Percentiles rank a stretch among this genome's conserved stretches.
Evolutionary conservation across 768 basidiomycete species (phyloP).

Genomic region (Collybia mongolica): DNA sequence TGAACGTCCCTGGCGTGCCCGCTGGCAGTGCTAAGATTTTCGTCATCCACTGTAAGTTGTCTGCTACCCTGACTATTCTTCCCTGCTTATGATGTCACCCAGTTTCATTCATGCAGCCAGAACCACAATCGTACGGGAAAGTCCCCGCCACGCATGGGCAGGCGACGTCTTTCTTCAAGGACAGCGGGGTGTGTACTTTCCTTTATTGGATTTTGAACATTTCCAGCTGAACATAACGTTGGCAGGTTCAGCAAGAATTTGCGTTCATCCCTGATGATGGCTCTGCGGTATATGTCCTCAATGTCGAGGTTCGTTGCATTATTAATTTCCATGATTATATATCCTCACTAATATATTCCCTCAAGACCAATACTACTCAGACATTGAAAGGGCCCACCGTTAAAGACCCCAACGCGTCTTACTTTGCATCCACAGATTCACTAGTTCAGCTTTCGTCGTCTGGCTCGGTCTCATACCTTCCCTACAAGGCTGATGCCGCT

Average conservation of each 20-base stretch:
- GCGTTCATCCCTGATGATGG: constrained; percentile 77
- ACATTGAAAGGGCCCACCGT: constrained; percentile 55
- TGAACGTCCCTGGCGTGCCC: constrained; percentile 64
- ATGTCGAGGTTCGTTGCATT: constrained; percentile 50
- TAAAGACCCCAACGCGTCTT: constrained; percentile 59
- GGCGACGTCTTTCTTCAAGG: constrained; percentile 68
- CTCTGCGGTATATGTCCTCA: constrained; percentile 68
- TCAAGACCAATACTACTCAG: constrained; percentile 63
- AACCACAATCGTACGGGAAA: constrained; percentile 58
- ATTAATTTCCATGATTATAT: neutral
- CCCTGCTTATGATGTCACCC: neutral
- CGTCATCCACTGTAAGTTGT: constrained; percentile 78
- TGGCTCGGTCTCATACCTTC: constrained; percentile 60
- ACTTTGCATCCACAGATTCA: constrained; percentile 59
- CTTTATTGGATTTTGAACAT: neutral
- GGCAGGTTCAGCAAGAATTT: constrained; percentile 67
- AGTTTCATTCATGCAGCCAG: constrained; percentile 83
- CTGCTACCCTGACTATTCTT: neutral
- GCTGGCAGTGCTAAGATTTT: constrained; percentile 77
- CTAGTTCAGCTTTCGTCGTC: constrained; percentile 68
- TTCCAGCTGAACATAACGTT: too few species aligned
- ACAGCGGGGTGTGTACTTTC: constrained; percentile 44
- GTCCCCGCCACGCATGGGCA: constrained; percentile 74
- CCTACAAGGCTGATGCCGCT: constrained; percentile 61
- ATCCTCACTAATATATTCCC: neutral